A percentile compares a stretch with the other conserved stretches of the same genome.
phyloP scores from a whole-genome alignment of 2,329 filamentous ascomycete species.

The Hortaea werneckii region DNA sequence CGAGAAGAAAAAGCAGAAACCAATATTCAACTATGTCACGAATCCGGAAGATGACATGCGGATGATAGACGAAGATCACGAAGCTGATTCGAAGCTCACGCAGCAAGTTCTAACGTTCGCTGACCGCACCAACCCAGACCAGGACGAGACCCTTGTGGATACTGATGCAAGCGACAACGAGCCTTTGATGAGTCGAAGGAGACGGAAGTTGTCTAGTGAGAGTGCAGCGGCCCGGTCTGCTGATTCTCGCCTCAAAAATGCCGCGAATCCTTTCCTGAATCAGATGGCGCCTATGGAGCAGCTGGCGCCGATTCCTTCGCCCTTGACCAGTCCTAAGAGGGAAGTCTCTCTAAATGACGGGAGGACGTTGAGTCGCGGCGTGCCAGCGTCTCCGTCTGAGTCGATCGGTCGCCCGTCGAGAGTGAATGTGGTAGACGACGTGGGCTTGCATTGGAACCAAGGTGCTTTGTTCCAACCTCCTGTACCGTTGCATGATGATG shows the following conservation, averaged over 20 bases:
- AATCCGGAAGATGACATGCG: not conserved
- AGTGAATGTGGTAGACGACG: not conserved
- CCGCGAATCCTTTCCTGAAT: not conserved
- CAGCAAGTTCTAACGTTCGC: constrained; percentile 1
- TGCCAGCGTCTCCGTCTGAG: not conserved
- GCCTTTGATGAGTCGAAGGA: constrained; percentile 4
- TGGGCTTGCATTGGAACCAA: not conserved
- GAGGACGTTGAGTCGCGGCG: not conserved
- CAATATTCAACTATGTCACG: constrained; percentile 3
- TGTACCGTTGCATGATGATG: not conserved
- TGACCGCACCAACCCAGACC: constrained; percentile 2
- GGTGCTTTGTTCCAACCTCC: too few relatives aligned
- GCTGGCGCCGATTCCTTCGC: not conserved
- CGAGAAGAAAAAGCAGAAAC: constrained; percentile 3
- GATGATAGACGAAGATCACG: constrained; percentile 1
- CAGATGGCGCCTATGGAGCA: not conserved
- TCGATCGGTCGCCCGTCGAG: not conserved
- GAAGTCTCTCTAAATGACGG: not conserved
- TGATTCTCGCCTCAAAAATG: not conserved
- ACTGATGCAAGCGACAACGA: constrained; percentile 4
- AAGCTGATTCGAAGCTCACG: not conserved
- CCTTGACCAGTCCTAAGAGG: not conserved
- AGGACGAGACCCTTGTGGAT: constrained; percentile 1
- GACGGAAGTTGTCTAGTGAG: not conserved
- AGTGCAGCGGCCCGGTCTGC: not conserved